Evolutionary conservation across 164 flowering plant genomes (phyloP).

Genomic region (Dillenia turbinata): DNA sequence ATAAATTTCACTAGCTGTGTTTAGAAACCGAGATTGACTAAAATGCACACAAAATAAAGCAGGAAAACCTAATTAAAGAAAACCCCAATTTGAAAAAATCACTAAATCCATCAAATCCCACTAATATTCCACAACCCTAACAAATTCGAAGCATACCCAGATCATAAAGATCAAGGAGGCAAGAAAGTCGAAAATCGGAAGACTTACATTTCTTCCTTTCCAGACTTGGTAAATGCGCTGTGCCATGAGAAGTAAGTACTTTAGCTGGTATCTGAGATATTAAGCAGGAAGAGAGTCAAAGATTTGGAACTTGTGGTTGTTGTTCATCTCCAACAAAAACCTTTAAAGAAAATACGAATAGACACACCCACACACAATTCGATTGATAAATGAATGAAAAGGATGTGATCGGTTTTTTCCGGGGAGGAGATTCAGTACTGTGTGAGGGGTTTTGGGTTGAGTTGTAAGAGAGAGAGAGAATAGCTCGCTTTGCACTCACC

Average conservation of each 20-base stretch:
- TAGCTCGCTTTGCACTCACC: too few relatives aligned
- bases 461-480: too few relatives aligned
- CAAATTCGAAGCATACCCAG: constrained; percentile 8
- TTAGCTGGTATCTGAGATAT: constrained; percentile 1
- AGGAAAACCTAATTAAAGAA: too few relatives aligned
- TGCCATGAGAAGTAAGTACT: constrained; percentile 34
- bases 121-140: not conserved
- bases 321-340: constrained; percentile 14
- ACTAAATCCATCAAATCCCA: not conserved
- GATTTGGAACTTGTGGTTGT: constrained; percentile 23
- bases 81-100: not conserved
- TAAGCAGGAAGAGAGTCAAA: constrained; percentile 36
- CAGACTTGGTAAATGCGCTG: constrained; percentile 64
- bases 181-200: not conserved
- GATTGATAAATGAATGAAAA: too few relatives aligned
- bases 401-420: too few relatives aligned
- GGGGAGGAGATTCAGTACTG: too few relatives aligned
- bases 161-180: not conserved
- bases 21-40: too few relatives aligned
- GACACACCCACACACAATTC: too few relatives aligned
- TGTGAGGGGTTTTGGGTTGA: too few relatives aligned
- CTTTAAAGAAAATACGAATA: not conserved
- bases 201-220: constrained; percentile 62
- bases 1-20: too few relatives aligned
- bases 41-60: too few relatives aligned